Percentiles rank a stretch among this genome's conserved stretches.
These are phyloP conservation scores for Leishmania amazonensis DNA, from an alignment of 208 protist species.

Conservation along the genomic window DNA sequence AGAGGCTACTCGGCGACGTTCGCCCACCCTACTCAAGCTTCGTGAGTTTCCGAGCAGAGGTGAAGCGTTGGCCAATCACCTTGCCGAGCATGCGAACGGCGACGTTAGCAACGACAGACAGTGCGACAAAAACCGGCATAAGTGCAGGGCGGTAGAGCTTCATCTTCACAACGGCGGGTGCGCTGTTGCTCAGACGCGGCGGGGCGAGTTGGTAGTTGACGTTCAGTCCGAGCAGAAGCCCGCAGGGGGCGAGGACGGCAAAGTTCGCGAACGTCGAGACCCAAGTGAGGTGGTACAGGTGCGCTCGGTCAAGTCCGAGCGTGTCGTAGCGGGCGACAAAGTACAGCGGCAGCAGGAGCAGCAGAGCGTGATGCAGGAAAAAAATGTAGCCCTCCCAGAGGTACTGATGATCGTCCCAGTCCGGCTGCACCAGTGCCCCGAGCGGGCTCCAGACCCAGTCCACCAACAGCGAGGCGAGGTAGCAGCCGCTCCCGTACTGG, in stretches of 20 bases:
- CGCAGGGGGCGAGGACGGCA: conserved; percentile 45
- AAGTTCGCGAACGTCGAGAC: conserved; percentile 58
- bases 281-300: conserved; percentile 68
- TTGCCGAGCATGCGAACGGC: conserved; percentile 20
- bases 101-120: conserved; percentile 38
- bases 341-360: conserved; percentile 73
- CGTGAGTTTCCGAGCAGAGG: neutral
- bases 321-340: conserved; percentile 62
- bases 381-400: conserved; percentile 56
- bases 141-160: conserved; percentile 46
- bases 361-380: conserved; percentile 57
- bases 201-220: conserved; percentile 81
- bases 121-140: conserved; percentile 38
- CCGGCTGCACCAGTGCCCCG: conserved; percentile 38
- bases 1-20: neutral
- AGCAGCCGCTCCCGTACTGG: conserved; percentile 54
- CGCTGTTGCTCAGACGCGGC: conserved; percentile 36
- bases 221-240: conserved; percentile 66
- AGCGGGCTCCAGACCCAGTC: conserved; percentile 61
- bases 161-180: conserved; percentile 15
- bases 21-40: neutral
- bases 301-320: conserved; percentile 37
- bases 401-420: conserved; percentile 72
- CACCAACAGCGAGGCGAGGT: conserved; percentile 60
- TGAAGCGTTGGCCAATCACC: neutral